These are phyloP conservation scores for Diaporthe sp. DNA, from an alignment of 2,329 filamentous ascomycete species.

Conservation along the genomic window DNA sequence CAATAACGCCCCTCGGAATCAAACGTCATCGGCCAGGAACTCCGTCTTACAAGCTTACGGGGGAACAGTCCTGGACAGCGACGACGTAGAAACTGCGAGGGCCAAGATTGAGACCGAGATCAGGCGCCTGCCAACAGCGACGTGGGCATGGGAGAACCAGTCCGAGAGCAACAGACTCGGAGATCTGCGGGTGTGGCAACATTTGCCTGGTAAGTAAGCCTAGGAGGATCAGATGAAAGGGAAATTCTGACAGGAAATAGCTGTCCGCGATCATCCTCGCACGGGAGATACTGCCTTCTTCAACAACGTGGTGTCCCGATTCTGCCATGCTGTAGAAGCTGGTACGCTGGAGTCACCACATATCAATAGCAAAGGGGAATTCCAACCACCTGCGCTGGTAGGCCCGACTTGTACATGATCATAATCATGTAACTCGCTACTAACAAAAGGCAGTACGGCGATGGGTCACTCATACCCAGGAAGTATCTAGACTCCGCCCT, in stretches of 20 bases:
- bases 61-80: not conserved
- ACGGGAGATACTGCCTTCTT: constrained; percentile 3
- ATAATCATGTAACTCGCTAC: not conserved
- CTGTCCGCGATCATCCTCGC: not conserved
- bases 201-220: not conserved
- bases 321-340: constrained; percentile 2
- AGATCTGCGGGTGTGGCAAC: constrained; percentile 9
- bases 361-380: not conserved
- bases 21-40: not conserved
- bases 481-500: not conserved
- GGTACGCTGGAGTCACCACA: not conserved
- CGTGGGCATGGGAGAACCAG: not conserved
- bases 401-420: not conserved
- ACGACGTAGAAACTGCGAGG: not conserved
- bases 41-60: not conserved
- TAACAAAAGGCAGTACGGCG: not conserved
- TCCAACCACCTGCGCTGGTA: not conserved
- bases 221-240: accelerated
- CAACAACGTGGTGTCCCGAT: constrained; percentile 1
- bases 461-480: not conserved
- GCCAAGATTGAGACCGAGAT: not conserved
- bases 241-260: not conserved
- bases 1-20: not conserved
- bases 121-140: not conserved
- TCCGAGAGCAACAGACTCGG: not conserved